Evolutionary conservation across 441 rosid genomes (phyloP), one percentile per base, ranked within the genome.

Genomic region (Kokia cookei): DNA sequence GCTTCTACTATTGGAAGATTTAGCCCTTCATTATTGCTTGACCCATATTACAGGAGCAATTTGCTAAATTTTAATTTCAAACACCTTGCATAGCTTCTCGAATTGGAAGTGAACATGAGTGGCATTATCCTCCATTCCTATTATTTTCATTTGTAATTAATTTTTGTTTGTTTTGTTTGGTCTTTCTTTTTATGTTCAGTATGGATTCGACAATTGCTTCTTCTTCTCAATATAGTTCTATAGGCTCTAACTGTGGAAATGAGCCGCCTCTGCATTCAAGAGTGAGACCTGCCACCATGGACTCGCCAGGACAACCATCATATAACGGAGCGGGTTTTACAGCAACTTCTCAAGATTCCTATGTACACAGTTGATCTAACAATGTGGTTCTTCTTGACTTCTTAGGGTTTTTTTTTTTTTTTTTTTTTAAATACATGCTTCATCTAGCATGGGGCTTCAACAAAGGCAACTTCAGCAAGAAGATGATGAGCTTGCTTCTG

Each of bases 401-500:
- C 9, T 7, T 48, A 43, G 42, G 9, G 1, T 37, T 37, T 37
- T 58, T 43, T 59, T 2, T 55, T 65, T 76, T n/a, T n/a, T 19
- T 19, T 19, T 19, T 19, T 19, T 19, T 19, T 19, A 19, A 79
- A 58, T 81, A 83, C 82, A 89, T 91, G 81, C 75, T 69, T 75
- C 83, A 69, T 82, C 85, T 73, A 73, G 72, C 45, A 29, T 54
- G 73, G 76, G 83, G 64, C 59, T 75, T 72, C 51, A 19, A 19
- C 22, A 19, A 19, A 19, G 22, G 22, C 22, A 19, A 19, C 22
- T 19, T 19, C 22, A 19, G 22, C 22, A 19, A 19, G 93, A 89
- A 81, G 96, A 88, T 60, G 90, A 87, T 73, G 96, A 88, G 47
- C 81, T 92, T 73, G 86, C 88, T 79, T 93, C 69, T 84, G 97